phyloP scores from a whole-genome alignment of 2,329 filamentous ascomycete genomes.

The Pyrenochaeta sp. region DNA sequence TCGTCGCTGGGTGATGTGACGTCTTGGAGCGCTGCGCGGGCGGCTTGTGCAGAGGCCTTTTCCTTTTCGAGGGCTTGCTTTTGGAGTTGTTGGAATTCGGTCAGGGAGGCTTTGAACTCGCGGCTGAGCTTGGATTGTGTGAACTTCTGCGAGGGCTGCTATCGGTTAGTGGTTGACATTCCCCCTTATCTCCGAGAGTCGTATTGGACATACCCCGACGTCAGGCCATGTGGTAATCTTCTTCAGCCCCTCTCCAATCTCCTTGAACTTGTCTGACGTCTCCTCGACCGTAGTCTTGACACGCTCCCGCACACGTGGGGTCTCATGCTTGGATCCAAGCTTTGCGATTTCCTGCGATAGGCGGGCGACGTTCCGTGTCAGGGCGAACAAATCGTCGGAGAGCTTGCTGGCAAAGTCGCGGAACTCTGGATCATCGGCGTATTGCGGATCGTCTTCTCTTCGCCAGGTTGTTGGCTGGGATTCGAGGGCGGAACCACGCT shows the following conservation, averaged over 20 bases:
- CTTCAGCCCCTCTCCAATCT: constrained; percentile 93
- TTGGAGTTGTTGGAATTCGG: constrained; percentile 93
- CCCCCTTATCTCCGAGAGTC: constrained; percentile 8
- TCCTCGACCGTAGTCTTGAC: constrained; percentile 89
- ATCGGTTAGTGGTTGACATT: constrained; percentile 19
- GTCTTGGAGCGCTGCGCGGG: constrained; percentile 79
- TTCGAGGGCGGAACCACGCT: constrained; percentile 85
- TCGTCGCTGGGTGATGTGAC: constrained; percentile 51
- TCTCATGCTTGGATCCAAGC: constrained; percentile 90
- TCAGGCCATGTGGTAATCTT: constrained; percentile 78
- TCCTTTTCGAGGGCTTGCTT: constrained; percentile 91
- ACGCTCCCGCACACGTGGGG: constrained; percentile 86
- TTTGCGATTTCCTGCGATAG: constrained; percentile 85
- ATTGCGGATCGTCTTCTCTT: constrained; percentile 74
- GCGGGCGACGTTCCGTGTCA: constrained; percentile 87
- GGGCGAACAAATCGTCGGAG: constrained; percentile 86
- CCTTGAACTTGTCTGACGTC: constrained; percentile 85
- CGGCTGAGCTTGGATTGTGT: constrained; percentile 93
- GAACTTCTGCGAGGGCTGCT: constrained; percentile 91
- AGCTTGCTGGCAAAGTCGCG: constrained; percentile 81
- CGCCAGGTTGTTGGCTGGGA: constrained; percentile 75
- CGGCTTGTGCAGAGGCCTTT: constrained; percentile 82
- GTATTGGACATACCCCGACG: constrained; percentile 73
- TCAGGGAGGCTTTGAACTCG: constrained; percentile 87
- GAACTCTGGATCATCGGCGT: constrained; percentile 93